Conservation (phyloP, 148 eudicot species). For the Chenopodium quinoa region DNA sequence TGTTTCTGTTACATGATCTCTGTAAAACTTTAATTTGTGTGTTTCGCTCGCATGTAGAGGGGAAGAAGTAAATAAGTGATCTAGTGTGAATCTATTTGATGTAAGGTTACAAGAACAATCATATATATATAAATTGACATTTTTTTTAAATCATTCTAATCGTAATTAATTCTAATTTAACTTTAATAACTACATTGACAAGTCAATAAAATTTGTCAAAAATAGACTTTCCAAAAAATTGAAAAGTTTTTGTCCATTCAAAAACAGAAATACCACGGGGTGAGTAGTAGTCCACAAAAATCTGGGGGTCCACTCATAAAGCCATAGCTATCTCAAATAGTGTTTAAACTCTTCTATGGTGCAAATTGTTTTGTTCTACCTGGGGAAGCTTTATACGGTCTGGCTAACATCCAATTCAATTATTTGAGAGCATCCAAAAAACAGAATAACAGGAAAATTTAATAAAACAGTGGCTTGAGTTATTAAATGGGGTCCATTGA, state of each 20-base stretch:
- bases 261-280: neutral
- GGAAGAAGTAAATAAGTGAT: no score
- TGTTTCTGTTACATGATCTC: no score
- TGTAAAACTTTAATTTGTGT: no score
- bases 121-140: no score
- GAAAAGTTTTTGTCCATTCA: neutral
- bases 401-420: slow-evolving; percentile 2
- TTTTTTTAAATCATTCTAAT: no score
- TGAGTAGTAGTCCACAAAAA: slow-evolving; percentile 5
- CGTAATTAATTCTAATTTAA: neutral
- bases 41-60: no score
- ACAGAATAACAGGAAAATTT: neutral
- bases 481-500: neutral
- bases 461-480: neutral
- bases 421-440: neutral
- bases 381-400: slow-evolving; percentile 28
- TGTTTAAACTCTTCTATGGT: neutral
- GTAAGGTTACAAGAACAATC: no score
- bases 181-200: neutral
- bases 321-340: neutral
- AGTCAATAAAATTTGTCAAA: neutral
- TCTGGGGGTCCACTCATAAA: neutral
- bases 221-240: neutral
- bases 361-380: slow-evolving; percentile 23
- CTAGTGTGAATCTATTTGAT: no score